phyloP scores from a whole-genome alignment of 345 rosid genomes.

The Citrus mangshanensis region DNA sequence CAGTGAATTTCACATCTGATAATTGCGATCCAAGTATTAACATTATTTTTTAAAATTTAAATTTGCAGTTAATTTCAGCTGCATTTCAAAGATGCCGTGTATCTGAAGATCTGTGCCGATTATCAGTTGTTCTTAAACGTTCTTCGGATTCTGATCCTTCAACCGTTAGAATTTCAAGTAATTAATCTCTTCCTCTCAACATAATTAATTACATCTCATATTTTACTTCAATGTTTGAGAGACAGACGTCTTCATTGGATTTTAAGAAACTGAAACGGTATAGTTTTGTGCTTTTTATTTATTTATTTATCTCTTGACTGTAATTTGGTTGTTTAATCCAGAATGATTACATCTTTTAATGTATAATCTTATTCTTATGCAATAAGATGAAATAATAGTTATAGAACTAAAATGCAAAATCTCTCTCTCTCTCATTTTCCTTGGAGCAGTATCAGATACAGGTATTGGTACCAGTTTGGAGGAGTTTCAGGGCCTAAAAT shows the following conservation, averaged over 20 bases:
- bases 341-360: neutral
- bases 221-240: neutral
- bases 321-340: neutral
- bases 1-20: neutral
- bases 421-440: neutral
- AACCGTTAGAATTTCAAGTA: conserved; percentile 53
- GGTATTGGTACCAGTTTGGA: conserved; percentile 61
- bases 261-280: neutral
- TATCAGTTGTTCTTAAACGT: conserved; percentile 53
- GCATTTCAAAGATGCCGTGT: conserved; percentile 79
- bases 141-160: conserved; percentile 30
- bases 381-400: neutral
- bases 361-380: neutral
- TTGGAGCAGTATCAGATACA: conserved; percentile 66
- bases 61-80: conserved; percentile 57
- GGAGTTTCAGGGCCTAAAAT: conserved; percentile 52
- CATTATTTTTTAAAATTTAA: neutral
- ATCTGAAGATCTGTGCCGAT: conserved; percentile 59
- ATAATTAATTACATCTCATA: neutral
- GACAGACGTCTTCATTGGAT: neutral
- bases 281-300: neutral
- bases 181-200: conserved; percentile 3
- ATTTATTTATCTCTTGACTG: neutral
- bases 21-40: neutral
- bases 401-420: neutral